A percentile compares a stretch with the other conserved stretches of the same genome.
Conservation (phyloP, 345 rosid species). For the Mercurialis annua region DNA sequence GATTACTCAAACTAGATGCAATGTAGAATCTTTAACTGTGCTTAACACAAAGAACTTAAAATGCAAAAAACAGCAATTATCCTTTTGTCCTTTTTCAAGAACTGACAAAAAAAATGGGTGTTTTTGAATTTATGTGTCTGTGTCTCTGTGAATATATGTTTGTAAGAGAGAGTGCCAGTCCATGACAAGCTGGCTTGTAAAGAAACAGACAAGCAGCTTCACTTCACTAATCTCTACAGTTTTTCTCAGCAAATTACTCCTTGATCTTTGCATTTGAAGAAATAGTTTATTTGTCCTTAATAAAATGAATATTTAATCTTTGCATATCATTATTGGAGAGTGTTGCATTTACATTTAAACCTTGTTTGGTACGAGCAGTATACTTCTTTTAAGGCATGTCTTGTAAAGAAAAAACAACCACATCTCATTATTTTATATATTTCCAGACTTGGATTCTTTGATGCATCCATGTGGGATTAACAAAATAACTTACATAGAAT, state of each 20-base stretch:
- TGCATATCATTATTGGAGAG: neutral
- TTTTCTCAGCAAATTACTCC: neutral
- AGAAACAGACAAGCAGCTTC: slow-evolving; percentile 30
- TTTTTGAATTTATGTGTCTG: slow-evolving; percentile 7
- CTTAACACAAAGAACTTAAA: slow-evolving; percentile 23
- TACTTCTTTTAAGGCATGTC: neutral
- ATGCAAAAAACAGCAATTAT: slow-evolving; percentile 14
- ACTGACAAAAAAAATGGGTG: slow-evolving; percentile 8
- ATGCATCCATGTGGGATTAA: slow-evolving; percentile 1
- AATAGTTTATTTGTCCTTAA: neutral
- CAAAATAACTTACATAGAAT: no score
- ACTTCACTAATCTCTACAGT: slow-evolving; percentile 18
- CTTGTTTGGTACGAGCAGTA: no score
- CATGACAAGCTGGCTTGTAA: slow-evolving; percentile 48
- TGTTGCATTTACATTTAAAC: neutral
- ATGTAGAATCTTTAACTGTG: slow-evolving; percentile 17
- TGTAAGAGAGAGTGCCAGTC: slow-evolving; percentile 38
- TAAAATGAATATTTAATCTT: neutral
- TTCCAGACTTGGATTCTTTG: neutral
- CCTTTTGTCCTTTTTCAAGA: slow-evolving; percentile 8
- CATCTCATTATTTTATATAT: neutral
- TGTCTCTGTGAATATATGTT: slow-evolving; percentile 4
- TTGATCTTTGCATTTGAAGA: neutral
- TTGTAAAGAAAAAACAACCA: neutral
- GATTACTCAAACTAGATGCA: slow-evolving; percentile 38